A percentile compares a stretch with the other conserved stretches of the same genome.
phyloP scores from a whole-genome alignment of 2,329 filamentous ascomycete species.

The Myriosclerotinia curreyana region DNA sequence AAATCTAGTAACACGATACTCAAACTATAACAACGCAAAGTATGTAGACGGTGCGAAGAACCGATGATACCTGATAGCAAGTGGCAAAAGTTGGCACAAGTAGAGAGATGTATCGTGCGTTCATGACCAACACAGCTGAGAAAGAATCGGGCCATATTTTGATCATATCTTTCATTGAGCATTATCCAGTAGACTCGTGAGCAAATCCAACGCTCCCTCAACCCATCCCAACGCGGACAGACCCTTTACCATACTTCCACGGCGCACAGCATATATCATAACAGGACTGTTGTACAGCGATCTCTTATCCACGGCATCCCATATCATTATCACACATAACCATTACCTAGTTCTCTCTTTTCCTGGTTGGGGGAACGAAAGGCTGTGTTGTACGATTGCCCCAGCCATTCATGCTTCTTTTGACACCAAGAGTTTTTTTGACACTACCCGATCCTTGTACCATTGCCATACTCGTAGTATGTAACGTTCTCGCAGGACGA shows the following conservation, averaged over 20 bases:
- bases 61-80: conserved; percentile 2
- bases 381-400: conserved; percentile 31
- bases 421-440: conserved; percentile 50
- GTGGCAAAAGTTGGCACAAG: neutral
- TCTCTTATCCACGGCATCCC: neutral
- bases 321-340: neutral
- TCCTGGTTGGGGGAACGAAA: conserved; percentile 36
- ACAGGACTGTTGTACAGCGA: neutral
- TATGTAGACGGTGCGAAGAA: neutral
- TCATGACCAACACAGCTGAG: neutral
- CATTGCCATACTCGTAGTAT: conserved; percentile 33
- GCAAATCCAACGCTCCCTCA: neutral
- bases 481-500: conserved; percentile 30
- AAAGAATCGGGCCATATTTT: neutral
- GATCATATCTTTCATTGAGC: conserved; percentile 12
- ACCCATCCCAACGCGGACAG: neutral
- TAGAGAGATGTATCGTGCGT: neutral
- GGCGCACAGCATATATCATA: neutral
- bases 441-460: conserved; percentile 24
- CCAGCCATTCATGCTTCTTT: conserved; percentile 50
- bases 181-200: conserved; percentile 1
- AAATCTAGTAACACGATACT: neutral
- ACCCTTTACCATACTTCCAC: neutral
- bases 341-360: conserved; percentile 19
- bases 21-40: neutral